Evolutionary conservation across 2,329 filamentous ascomycete genomes (phyloP), one percentile per base, ranked within the genome.

Genomic region (Diaporthe nobilis): DNA sequence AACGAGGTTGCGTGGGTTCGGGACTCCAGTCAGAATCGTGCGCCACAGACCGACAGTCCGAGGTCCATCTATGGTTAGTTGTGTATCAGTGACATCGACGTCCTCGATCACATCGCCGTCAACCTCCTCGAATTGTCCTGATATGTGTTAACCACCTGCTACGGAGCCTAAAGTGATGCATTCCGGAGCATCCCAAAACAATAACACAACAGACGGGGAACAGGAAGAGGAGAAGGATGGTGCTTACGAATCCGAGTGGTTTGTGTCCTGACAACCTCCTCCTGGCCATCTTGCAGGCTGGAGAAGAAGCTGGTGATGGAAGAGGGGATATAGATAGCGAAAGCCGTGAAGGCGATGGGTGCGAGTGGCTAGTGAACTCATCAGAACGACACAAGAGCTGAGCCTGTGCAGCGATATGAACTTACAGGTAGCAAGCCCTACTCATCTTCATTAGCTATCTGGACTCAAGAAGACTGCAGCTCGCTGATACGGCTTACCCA

Each of bases 11-110:
- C 87, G 89, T 9, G 93, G 90, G 79, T 92, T 95, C 1, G 97
- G 96, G 0, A 93, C 85, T 4, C 97, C 97, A 4, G 91, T 91
- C 34, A 97, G 85, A 9, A 98, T 86, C 13, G 71, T 73, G 37
- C 34, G 58, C 58, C 49, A 55, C 28, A 55, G 47, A 31, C 71
- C 47, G 44, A 55, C 15, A 5, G 9, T 28, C 34, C 17, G 22
- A 4, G 94, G 94, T 78, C 88, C 89, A 78, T 93, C 85, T 1
- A 90, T 85, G 31, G 87, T 87, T 3, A 90, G 83, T 17, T 89
- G 86, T 79, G 90, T 90, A 80, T 92, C 87, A 70, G 90, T 86
- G 22, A 94, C 79, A 15, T 91, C 81, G 5, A 94, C 84, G 0
- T 89, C 92, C 81, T 95, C 93, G 74, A 91, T 82, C 34, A 95